Evolutionary conservation across 2,329 filamentous ascomycete species (phyloP).

Genomic region (Colletotrichum orchidophilum): DNA sequence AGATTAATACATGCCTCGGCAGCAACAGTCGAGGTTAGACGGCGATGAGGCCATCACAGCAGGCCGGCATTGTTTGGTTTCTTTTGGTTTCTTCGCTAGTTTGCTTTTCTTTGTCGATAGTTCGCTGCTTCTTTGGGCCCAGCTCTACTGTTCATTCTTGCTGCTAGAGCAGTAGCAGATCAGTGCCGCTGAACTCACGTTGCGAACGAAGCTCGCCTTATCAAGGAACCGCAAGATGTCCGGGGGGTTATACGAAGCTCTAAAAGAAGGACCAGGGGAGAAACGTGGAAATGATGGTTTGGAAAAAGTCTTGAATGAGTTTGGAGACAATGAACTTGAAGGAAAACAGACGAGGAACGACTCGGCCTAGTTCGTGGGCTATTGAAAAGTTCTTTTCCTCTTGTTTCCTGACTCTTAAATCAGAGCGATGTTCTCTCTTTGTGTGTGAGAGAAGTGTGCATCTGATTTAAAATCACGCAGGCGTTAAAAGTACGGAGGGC

Average conservation of each 20-base stretch:
- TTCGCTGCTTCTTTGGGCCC: background rate
- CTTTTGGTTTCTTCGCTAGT: background rate
- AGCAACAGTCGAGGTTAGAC: background rate
- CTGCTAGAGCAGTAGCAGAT: background rate
- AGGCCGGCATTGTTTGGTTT: conserved; percentile 7
- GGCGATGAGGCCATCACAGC: background rate
- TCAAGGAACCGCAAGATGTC: background rate
- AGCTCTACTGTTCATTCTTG: background rate
- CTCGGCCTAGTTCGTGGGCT: background rate
- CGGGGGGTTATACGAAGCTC: background rate
- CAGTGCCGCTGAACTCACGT: background rate
- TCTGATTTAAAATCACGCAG: background rate
- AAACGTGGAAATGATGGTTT: background rate
- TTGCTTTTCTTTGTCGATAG: conserved; percentile 8
- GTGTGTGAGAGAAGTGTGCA: background rate
- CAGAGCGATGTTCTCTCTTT: background rate
- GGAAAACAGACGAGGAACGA: background rate
- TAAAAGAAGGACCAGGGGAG: background rate
- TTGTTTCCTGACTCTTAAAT: background rate
- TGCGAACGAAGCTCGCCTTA: background rate
- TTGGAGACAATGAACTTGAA: conserved; percentile 16
- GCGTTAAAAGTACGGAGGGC: conserved; percentile 21
- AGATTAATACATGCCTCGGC: conserved; percentile 23
- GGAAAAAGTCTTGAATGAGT: conserved; percentile 2
- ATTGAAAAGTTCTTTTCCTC: background rate